Conservation (phyloP, 78 protist species). For the Isochrysis galbana region DNA sequence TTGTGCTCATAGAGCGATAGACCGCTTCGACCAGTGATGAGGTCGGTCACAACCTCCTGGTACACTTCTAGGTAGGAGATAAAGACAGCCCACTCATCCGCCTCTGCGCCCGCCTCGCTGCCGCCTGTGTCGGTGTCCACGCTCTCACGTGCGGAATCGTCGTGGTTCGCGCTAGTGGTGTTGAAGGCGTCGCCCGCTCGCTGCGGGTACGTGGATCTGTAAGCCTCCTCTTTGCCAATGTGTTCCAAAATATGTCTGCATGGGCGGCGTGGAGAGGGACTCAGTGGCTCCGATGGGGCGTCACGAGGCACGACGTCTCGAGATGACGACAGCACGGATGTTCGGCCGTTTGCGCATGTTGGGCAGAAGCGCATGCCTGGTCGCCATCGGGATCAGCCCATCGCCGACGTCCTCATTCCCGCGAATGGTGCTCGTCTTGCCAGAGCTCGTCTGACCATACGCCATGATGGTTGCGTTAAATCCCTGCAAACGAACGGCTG, state of each 20-base stretch:
- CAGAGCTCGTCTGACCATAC: conserved; percentile 11
- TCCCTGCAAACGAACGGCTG: too few relatives aligned
- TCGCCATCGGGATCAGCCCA: not conserved
- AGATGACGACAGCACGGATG: too few relatives aligned
- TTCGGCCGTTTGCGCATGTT: not conserved
- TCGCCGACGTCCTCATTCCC: not conserved
- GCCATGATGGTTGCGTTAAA: conserved; percentile 5
- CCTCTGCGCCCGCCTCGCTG: not conserved
- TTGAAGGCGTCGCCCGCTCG: too few relatives aligned
- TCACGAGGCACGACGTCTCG: too few relatives aligned
- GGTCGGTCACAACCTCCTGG: not conserved
- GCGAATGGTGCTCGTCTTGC: not conserved
- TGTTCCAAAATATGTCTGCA: too few relatives aligned
- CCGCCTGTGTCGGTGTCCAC: too few relatives aligned
- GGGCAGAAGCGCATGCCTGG: not conserved
- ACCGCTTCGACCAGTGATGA: not conserved
- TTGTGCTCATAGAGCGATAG: not conserved
- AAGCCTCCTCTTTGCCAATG: too few relatives aligned
- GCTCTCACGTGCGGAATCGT: too few relatives aligned
- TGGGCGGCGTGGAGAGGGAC: too few relatives aligned
- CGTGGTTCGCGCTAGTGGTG: too few relatives aligned
- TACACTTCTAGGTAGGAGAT: not conserved
- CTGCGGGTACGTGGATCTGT: too few relatives aligned
- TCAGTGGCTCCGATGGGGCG: too few relatives aligned
- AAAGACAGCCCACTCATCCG: not conserved